These are phyloP conservation scores for Lolium rigidum DNA, from an alignment of 176 grass and related monocot species.

Conservation along the genomic window DNA sequence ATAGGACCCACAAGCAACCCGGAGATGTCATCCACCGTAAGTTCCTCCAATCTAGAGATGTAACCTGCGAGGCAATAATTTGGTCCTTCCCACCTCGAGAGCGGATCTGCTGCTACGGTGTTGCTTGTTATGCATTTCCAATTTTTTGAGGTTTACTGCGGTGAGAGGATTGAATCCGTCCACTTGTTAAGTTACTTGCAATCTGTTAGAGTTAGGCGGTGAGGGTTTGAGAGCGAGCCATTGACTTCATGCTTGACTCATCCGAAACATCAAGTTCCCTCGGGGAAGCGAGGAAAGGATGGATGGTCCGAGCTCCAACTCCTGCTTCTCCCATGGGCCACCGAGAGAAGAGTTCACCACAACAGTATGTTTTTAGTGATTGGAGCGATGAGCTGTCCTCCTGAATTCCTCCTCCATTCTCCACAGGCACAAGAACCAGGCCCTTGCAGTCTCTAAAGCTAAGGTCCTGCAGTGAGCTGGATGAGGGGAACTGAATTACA, in stretches of 20 bases:
- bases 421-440: too few species aligned
- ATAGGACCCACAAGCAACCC: not conserved
- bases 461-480: not conserved
- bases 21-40: not conserved
- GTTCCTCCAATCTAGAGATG: not conserved
- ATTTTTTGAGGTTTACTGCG: not conserved
- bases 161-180: not conserved
- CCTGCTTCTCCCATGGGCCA: not conserved
- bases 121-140: too few species aligned
- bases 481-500: not conserved
- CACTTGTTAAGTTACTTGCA: not conserved
- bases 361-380: too few species aligned
- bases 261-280: too few species aligned
- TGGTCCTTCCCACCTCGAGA: not conserved
- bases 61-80: not conserved
- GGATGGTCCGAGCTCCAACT: not conserved
- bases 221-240: slow-evolving; percentile 7
- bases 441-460: too few species aligned
- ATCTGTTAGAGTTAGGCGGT: not conserved
- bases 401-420: too few species aligned
- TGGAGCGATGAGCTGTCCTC: too few species aligned
- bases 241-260: not conserved
- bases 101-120: not conserved
- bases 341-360: not conserved
- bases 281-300: not conserved